A percentile compares a stretch with the other conserved stretches of the same genome.
These are phyloP conservation scores for Sicyos edulis DNA, from an alignment of 306 rosid genomes.

Conservation along the genomic window DNA sequence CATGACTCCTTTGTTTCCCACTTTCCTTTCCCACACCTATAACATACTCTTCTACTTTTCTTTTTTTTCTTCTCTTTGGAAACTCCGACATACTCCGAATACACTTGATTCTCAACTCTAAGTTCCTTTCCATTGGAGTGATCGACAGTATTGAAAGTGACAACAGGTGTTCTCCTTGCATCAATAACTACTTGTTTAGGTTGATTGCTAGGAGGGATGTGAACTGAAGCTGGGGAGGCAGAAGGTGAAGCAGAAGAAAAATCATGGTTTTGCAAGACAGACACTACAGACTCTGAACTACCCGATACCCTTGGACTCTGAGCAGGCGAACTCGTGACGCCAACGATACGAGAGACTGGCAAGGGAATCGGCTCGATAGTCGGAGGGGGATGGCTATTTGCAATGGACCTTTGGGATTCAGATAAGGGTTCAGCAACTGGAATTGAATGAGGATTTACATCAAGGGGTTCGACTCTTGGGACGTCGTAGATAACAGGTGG, in stretches of 20 bases:
- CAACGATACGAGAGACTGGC: conserved; percentile 76
- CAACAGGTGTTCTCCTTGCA: conserved; percentile 64
- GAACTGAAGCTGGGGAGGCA: conserved; percentile 80
- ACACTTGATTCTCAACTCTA: conserved; percentile 58
- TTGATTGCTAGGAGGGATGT: conserved; percentile 51
- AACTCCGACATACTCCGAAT: conserved; percentile 63
- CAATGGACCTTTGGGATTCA: conserved; percentile 46
- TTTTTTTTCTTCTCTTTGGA: conserved; percentile 76
- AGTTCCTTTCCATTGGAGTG: conserved; percentile 54
- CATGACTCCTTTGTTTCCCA: conserved; percentile 98
- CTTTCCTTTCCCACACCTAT: conserved; percentile 85
- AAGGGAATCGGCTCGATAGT: conserved; percentile 67
- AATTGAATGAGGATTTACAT: conserved; percentile 45
- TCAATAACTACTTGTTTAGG: conserved; percentile 43
- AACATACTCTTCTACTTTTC: conserved; percentile 71
- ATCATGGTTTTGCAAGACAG: conserved; percentile 80
- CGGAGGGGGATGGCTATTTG: conserved; percentile 34
- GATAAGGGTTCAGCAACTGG: conserved; percentile 62
- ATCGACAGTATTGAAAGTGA: conserved; percentile 75
- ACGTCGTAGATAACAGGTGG: conserved; percentile 76
- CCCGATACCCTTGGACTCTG: conserved; percentile 76
- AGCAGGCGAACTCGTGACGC: conserved; percentile 57
- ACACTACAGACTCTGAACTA: conserved; percentile 89
- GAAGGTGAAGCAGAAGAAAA: conserved; percentile 85
- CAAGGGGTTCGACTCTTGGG: conserved; percentile 75